Percentiles rank a stretch among this genome's conserved stretches.
phyloP scores from a whole-genome alignment of 2,329 filamentous ascomycete genomes.

The Berkeleyomyces rouxiae region DNA sequence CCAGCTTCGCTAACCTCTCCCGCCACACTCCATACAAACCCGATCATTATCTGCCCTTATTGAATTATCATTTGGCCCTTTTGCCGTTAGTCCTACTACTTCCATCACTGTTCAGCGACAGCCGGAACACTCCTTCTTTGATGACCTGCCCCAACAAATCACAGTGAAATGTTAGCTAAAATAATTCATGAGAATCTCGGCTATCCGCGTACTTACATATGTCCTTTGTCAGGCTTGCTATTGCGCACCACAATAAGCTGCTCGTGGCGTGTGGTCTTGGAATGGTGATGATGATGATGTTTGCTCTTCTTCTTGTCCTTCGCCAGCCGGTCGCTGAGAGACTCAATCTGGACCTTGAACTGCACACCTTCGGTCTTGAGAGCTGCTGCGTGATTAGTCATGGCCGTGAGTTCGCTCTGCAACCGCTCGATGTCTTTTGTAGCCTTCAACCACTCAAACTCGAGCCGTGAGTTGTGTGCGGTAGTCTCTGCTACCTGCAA shows the following conservation, averaged over 20 bases:
- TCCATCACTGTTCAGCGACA: constrained; percentile 19
- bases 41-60: background rate
- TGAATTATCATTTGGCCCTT: background rate
- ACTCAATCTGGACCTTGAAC: constrained; percentile 12
- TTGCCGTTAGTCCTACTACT: background rate
- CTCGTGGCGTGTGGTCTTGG: constrained; percentile 9
- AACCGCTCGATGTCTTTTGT: constrained; percentile 2
- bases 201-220: constrained; percentile 6
- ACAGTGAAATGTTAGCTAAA: constrained; percentile 6
- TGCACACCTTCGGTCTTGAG: constrained; percentile 10
- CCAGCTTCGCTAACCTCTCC: background rate
- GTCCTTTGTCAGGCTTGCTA: constrained; percentile 5
- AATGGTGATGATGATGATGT: background rate
- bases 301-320: constrained; percentile 7
- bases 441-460: constrained; percentile 9
- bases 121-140: constrained; percentile 12
- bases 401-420: constrained; percentile 1
- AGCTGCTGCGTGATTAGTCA: constrained; percentile 6
- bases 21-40: background rate
- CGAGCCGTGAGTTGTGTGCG: background rate
- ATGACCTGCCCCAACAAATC: constrained; percentile 3
- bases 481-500: background rate
- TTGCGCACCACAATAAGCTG: constrained; percentile 10
- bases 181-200: constrained; percentile 2
- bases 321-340: constrained; percentile 6